A percentile compares a stretch with the other conserved stretches of the same genome.
These are phyloP conservation scores for Oenanthe javanica DNA, from an alignment of 140 eudicot species.

Conservation along the genomic window DNA sequence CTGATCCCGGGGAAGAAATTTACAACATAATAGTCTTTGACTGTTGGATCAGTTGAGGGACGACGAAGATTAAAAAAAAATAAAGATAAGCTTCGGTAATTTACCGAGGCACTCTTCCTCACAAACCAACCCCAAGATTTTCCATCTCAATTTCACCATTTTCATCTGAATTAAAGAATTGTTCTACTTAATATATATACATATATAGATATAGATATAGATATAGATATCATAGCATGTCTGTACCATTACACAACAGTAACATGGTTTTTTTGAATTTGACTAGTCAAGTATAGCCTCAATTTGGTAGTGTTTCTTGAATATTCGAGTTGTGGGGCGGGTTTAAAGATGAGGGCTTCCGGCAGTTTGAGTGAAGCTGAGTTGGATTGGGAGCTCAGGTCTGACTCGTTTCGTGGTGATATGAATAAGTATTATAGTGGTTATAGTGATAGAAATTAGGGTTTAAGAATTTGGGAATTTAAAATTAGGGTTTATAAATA, in stretches of 20 bases:
- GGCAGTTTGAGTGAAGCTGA: slow-evolving; percentile 65
- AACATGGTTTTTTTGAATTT: slow-evolving; percentile 20
- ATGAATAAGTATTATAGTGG: slow-evolving; percentile 18
- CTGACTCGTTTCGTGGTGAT: slow-evolving; percentile 25
- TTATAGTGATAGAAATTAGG: slow-evolving; percentile 5
- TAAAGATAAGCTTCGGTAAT: too few species aligned
- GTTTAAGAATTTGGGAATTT: too few species aligned
- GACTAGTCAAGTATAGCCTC: neutral
- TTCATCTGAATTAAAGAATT: neutral
- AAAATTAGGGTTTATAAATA: too few species aligned
- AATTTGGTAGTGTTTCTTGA: slow-evolving; percentile 12
- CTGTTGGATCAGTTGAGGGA: too few species aligned
- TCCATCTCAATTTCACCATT: neutral
- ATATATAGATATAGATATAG: neutral
- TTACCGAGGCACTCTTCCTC: neutral
- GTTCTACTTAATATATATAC: neutral
- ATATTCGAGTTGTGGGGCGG: slow-evolving; percentile 17
- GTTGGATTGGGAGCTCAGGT: slow-evolving; percentile 61
- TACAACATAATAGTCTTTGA: too few species aligned
- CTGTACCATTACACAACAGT: slow-evolving; percentile 21
- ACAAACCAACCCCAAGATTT: neutral
- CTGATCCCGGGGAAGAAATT: too few species aligned
- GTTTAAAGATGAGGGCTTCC: slow-evolving; percentile 31
- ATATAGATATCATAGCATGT: slow-evolving; percentile 23
- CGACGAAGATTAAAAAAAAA: too few species aligned